A percentile compares a stretch with the other conserved stretches of the same genome.
phyloP scores from a whole-genome alignment of 768 basidiomycete species.

The Baorangia bicolor region DNA sequence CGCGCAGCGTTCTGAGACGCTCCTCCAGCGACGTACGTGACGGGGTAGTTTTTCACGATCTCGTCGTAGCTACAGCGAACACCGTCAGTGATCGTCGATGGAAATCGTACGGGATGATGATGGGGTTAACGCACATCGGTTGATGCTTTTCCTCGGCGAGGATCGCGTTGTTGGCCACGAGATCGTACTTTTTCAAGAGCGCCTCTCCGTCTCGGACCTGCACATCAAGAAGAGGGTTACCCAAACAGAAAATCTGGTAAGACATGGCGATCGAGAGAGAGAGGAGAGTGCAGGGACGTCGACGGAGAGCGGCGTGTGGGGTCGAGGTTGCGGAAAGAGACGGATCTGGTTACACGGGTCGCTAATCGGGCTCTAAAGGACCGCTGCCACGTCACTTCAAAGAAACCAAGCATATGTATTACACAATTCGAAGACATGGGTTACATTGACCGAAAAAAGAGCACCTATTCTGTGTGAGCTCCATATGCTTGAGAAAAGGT shows the following conservation, averaged over 20 bases:
- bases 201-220: slow-evolving; percentile 85
- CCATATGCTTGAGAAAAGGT: slow-evolving; percentile 16
- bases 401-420: neutral
- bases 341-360: neutral
- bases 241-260: slow-evolving; percentile 82
- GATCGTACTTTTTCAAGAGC: slow-evolving; percentile 83
- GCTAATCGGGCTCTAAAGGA: neutral
- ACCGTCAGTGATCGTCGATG: neutral
- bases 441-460: neutral
- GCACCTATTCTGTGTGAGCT: slow-evolving; percentile 4
- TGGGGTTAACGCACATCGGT: slow-evolving; percentile 55
- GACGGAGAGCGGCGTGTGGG: slow-evolving; percentile 9
- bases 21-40: slow-evolving; percentile 94
- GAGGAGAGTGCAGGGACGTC: slow-evolving; percentile 9
- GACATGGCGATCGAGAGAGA: slow-evolving; percentile 39
- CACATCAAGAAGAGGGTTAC: slow-evolving; percentile 96
- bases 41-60: slow-evolving; percentile 67
- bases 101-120: neutral
- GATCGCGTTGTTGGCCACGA: slow-evolving; percentile 95
- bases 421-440: neutral
- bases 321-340: slow-evolving; percentile 8
- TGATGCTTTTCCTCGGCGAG: slow-evolving; percentile 87
- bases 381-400: neutral
- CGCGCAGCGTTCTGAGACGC: slow-evolving; percentile 97
- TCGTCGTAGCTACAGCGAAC: slow-evolving; percentile 74